Base-by-base conservation (phyloP, 225 moss, liverwort and hornwort species). In the Polytrichum commune region DNA sequence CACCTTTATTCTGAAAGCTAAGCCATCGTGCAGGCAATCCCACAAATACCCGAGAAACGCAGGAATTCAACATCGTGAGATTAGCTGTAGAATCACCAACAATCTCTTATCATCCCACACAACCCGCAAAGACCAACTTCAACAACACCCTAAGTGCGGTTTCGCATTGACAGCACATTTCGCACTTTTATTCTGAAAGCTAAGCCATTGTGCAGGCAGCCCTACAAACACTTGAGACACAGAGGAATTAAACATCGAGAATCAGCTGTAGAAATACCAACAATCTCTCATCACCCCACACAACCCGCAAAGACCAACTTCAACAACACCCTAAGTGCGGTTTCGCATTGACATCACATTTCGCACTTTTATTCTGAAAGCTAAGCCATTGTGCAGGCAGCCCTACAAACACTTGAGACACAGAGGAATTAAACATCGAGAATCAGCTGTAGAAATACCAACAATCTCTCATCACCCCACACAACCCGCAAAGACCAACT, bases 331-430 rank as follows among this genome's bases (percentile, higher is more conserved):
- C 19, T 56, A n/a, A 56, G 19, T 18, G 18, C 55, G 5, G 6
- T 56, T 56, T 18, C 55, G 5, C 28, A 28, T 28, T 28, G 28
- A 28, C 28, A 28, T 4, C 28, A 28, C 85, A 85, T 70, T 83
- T 83, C 72, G 78, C 85, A 75, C 85, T 80, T 66, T 79, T 81
- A 80, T 80, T 85, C 80, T 89, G 89, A 54, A 89, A 89, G 62
- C 80, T 85, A 65, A 81, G 70, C 89, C 85, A 89, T 83, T 89
- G 85, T 65, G 6, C 6, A 30, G 30, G 30, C 30, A 30, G 30
- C 6, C 30, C 30, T 6, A 30, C 30, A 30, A 30, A 30, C 6
- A 30, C 30, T 6, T 6, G 4, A 30, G 30, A 30, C 5, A 30
- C 6, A 30, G 6, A 56, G 18, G 55, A n/a, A 56, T 56, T 56